These are phyloP conservation scores for Dorcoceras hygrometricum DNA, from an alignment of 257 asterid genomes.

Conservation along the genomic window DNA sequence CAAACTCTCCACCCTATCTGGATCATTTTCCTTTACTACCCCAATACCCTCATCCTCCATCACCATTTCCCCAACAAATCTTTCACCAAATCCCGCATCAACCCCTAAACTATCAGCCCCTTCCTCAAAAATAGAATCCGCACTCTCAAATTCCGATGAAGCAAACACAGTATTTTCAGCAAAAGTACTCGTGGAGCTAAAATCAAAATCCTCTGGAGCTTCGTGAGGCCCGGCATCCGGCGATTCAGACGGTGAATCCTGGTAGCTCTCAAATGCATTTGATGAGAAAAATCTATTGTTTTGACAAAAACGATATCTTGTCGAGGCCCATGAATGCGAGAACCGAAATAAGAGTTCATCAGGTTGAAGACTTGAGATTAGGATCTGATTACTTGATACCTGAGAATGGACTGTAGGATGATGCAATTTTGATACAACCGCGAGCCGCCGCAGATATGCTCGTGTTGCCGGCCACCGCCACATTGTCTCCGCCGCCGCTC, in stretches of 20 bases:
- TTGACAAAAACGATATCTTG: conserved; percentile 19
- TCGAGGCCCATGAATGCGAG: conserved; percentile 26
- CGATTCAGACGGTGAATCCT: conserved; percentile 27
- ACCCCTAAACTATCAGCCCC: conserved; percentile 21
- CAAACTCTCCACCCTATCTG: conserved; percentile 51
- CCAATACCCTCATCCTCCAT: conserved; percentile 31
- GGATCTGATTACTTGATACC: conserved; percentile 25
- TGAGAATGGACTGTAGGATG: conserved; percentile 23
- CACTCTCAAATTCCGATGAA: conserved; percentile 25
- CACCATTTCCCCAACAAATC: conserved; percentile 14
- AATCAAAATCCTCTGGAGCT: conserved; percentile 24
- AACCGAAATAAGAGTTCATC: conserved; percentile 29
- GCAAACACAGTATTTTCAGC: conserved; percentile 17
- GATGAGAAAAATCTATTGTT: conserved; percentile 51
- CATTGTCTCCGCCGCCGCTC: conserved; percentile 32
- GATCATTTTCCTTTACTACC: conserved; percentile 36
- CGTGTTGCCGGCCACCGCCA: conserved; percentile 50
- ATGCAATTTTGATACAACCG: conserved; percentile 28
- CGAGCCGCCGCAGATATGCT: conserved; percentile 31
- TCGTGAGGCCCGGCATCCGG: conserved; percentile 24
- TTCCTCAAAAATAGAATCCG: conserved; percentile 27
- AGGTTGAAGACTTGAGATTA: conserved; percentile 19
- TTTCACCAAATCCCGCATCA: conserved; percentile 26
- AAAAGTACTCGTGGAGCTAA: conserved; percentile 28
- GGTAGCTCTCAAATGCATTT: conserved; percentile 32